Evolutionary conservation across 2,329 filamentous ascomycete species (phyloP), one percentile per base, ranked within the genome.

Genomic region (Elsinoe australis): DNA sequence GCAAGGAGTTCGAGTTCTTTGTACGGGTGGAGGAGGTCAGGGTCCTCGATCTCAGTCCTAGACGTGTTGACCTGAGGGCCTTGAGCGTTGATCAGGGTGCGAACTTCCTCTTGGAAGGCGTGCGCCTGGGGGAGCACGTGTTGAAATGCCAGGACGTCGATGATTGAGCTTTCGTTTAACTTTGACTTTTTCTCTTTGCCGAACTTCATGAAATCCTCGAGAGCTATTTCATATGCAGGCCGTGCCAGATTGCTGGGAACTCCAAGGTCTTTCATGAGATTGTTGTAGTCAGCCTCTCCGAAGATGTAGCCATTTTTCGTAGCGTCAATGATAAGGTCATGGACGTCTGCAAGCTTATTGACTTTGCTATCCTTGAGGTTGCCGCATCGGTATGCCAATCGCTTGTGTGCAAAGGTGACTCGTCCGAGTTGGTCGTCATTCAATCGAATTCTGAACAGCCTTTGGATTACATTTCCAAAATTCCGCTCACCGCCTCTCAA

Each of bases 401-500:
- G 70, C 44, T 85, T 80, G 52, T 84, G 82, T 59, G 73, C 78
- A 3, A 69, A 72, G 0, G 84, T 89, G 49, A 76, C 80, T 0
- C 67, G 66, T 0, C 85, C 85, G 2, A 90, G 69, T 18, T 80
- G 64, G 5, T 70, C 73, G 1, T 71, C 69, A 33, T 72, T 61
- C 59, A 78, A 70, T 22, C 39, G 26, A 3, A 33, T 28, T 21
- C 47, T 19, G 24, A 41, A 28, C 2, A 31, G 28, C 5, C 39
- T n/a, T 9, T 44, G 39, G 10, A 44, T 44, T n/a, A 44, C 14
- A 15, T 44, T 44, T 5, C 31, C 39, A 29, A 44, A 44, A 12
- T 39, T 19, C 10, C 29, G 26, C 3, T 35, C 21, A 42, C 52
- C 36, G 8, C 19, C 39, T 1, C 9, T 12, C 5, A 62, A 54